A percentile compares a stretch with the other conserved stretches of the same genome.
These are phyloP conservation scores for Phytophthora ramorum DNA, from an alignment of 352 stramenopile genomes.

Conservation along the genomic window DNA sequence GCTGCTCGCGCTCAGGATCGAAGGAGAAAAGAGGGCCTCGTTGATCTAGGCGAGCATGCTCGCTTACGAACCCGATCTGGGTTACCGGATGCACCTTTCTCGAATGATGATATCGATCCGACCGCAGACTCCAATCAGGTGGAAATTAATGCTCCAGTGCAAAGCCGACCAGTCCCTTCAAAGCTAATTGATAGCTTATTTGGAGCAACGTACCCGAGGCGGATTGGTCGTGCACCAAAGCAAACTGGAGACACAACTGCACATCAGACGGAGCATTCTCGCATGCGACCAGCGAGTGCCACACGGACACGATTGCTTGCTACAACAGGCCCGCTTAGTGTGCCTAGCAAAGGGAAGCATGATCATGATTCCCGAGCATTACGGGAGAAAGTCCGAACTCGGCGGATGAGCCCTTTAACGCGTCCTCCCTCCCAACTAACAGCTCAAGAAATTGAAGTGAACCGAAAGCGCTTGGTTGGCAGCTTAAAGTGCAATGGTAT, in stretches of 20 bases:
- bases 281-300: constrained; percentile 16
- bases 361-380: constrained; percentile 11
- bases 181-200: constrained; percentile 84
- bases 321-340: constrained; percentile 9
- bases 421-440: constrained; percentile 27
- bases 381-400: constrained; percentile 15
- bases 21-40: constrained; percentile 49
- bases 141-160: constrained; percentile 10
- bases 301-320: constrained; percentile 13
- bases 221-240: constrained; percentile 11
- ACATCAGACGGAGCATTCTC: constrained; percentile 5
- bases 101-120: constrained; percentile 13
- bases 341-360: constrained; percentile 13
- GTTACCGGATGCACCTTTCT: constrained; percentile 21
- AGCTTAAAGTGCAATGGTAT: constrained; percentile 74
- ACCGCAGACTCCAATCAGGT: constrained; percentile 9
- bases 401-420: constrained; percentile 20
- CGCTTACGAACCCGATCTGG: constrained; percentile 52
- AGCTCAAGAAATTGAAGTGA: constrained; percentile 58
- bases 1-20: constrained; percentile 43
- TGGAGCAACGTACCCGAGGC: constrained; percentile 42
- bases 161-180: constrained; percentile 54
- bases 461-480: constrained; percentile 66
- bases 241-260: constrained; percentile 11
- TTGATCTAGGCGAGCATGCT: constrained; percentile 50